Conservation (phyloP, 1,284 basidiomycete species). For the Rhodotorula sp. region DNA sequence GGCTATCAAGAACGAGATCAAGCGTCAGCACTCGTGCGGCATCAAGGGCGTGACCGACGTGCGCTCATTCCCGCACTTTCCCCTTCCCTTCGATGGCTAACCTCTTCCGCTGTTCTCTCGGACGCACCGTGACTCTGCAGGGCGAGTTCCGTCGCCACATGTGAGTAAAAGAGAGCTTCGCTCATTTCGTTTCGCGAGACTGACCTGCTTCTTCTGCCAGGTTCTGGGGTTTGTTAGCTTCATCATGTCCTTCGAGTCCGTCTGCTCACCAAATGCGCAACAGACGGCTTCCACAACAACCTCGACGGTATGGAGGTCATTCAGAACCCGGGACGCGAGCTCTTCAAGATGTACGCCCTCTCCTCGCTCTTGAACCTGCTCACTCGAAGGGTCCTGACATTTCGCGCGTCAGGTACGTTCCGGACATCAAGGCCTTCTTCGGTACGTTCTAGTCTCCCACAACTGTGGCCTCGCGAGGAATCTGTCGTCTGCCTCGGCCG, state of each 20-base stretch:
- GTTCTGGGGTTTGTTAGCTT: slow-evolving; percentile 39
- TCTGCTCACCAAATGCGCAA: no score
- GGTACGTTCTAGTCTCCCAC: slow-evolving; percentile 1
- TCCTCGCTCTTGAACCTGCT: neutral
- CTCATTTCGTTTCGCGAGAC: neutral
- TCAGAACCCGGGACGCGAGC: slow-evolving; percentile 52
- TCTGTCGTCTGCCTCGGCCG: no score
- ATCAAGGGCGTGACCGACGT: slow-evolving; percentile 50
- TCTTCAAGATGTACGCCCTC: slow-evolving; percentile 51
- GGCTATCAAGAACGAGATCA: slow-evolving; percentile 51
- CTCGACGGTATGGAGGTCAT: slow-evolving; percentile 60
- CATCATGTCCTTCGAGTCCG: neutral
- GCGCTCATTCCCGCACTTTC: no score
- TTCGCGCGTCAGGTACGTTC: slow-evolving; percentile 51
- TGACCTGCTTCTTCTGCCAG: slow-evolving; percentile 5
- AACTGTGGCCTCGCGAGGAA: no score
- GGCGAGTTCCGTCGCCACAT: slow-evolving; percentile 50
- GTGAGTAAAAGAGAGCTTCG: neutral
- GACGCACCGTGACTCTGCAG: no score
- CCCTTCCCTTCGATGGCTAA: no score
- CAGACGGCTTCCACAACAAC: slow-evolving; percentile 63
- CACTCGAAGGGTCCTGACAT: neutral
- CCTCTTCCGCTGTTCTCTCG: no score
- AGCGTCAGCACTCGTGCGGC: slow-evolving; percentile 47
- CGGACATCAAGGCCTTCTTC: slow-evolving; percentile 55